Conservation (phyloP, 441 rosid genomes). For the Gossypium lobatum region DNA sequence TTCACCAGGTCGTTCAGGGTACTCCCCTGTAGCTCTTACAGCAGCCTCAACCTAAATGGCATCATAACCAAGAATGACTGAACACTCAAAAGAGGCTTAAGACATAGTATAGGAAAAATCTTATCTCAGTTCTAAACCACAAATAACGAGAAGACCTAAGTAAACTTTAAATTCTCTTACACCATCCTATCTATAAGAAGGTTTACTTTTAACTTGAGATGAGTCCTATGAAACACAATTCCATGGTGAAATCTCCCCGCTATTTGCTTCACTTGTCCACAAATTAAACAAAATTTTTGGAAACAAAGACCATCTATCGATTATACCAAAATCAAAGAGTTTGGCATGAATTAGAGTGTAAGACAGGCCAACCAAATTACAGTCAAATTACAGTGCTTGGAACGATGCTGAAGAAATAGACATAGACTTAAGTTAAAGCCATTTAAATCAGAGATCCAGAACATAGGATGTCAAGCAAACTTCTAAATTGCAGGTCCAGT, state of each 20-base stretch:
- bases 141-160: neutral
- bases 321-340: neutral
- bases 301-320: neutral
- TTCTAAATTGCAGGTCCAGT: neutral
- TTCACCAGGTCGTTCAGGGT: slow-evolving; percentile 83
- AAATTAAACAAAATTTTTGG: neutral
- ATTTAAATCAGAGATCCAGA: neutral
- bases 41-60: slow-evolving; percentile 74
- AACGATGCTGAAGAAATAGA: slow-evolving; percentile 1
- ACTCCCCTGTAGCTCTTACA: slow-evolving; percentile 87
- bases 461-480: neutral
- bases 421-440: neutral
- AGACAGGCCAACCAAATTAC: neutral
- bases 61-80: slow-evolving; percentile 9
- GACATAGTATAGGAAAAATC: neutral
- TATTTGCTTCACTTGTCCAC: neutral
- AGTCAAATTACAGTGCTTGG: neutral
- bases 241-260: neutral
- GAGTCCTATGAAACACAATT: neutral
- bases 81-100: neutral
- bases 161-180: neutral
- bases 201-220: neutral
- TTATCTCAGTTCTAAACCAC: neutral
- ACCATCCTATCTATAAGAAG: neutral
- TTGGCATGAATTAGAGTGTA: neutral